A percentile compares a stretch with the other conserved stretches of the same genome.
Conservation (phyloP, 2,329 filamentous ascomycete species). For the Verticillium tricorpus region DNA sequence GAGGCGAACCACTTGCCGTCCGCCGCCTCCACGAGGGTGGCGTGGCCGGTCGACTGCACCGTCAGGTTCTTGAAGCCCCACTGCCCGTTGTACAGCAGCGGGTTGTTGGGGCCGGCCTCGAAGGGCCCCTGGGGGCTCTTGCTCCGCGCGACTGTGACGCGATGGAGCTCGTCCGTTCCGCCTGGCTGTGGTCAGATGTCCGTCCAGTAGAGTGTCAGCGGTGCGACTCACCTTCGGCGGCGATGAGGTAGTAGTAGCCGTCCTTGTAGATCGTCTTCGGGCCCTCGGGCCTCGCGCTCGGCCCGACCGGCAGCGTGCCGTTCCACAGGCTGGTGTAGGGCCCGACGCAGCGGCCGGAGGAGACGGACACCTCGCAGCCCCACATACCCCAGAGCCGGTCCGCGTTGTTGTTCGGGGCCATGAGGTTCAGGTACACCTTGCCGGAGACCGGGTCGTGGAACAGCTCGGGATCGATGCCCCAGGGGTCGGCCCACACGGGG, state of each 20-base stretch:
- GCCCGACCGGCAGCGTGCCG: constrained; percentile 12
- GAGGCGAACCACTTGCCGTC: constrained; percentile 15
- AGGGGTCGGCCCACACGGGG: constrained; percentile 8
- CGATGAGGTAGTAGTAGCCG: constrained; percentile 4
- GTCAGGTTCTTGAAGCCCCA: constrained; percentile 10
- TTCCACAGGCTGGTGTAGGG: constrained; percentile 16
- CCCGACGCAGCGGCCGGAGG: constrained; percentile 11
- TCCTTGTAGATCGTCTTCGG: constrained; percentile 6
- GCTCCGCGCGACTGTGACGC: constrained; percentile 29
- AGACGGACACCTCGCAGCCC: constrained; percentile 15
- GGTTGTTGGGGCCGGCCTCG: constrained; percentile 30
- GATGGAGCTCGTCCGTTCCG: constrained; percentile 33
- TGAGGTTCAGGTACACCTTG: constrained; percentile 14
- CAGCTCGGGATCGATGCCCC: constrained; percentile 8
- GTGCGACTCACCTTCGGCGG: constrained; percentile 3
- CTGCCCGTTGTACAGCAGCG: constrained; percentile 17
- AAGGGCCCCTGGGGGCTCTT: constrained; percentile 30
- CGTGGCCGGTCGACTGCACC: constrained; percentile 15
- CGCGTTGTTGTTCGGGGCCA: constrained; percentile 14
- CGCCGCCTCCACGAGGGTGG: constrained; percentile 12
- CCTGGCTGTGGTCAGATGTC: constrained; percentile 16
- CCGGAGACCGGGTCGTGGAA: constrained; percentile 12
- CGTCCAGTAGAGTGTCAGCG: background rate
- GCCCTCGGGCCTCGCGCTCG: constrained; percentile 13
- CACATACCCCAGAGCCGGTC: constrained; percentile 16